phyloP scores from a whole-genome alignment of 208 protist genomes.

The Leishmania tropica region DNA sequence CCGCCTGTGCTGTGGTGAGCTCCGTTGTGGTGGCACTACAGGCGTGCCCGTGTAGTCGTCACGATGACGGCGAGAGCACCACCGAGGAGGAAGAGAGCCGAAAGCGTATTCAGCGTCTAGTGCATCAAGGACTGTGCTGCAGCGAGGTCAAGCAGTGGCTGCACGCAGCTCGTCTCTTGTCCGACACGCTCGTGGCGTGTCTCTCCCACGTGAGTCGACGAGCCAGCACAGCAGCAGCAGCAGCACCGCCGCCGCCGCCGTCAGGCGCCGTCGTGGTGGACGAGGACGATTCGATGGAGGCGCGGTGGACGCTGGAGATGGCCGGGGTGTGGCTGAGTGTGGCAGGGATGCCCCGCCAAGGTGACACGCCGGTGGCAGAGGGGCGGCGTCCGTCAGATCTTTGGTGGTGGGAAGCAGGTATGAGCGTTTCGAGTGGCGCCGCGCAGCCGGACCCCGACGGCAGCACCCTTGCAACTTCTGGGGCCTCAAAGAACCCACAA shows the following conservation, averaged over 20 bases:
- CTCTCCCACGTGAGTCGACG: background rate
- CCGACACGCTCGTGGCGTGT: background rate
- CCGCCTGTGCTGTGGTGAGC: background rate
- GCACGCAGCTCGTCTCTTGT: background rate
- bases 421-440: background rate
- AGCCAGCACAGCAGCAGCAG: background rate
- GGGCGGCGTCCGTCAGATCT: background rate
- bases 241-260: background rate
- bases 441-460: background rate
- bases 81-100: background rate
- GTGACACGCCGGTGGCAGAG: background rate
- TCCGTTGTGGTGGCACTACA: slow-evolving; percentile 2
- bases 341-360: background rate
- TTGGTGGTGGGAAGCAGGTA: background rate
- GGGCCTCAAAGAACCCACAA: background rate
- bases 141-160: slow-evolving; percentile 2
- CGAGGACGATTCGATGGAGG: slow-evolving; percentile 12
- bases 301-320: slow-evolving; percentile 18
- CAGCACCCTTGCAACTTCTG: background rate
- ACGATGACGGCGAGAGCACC: background rate
- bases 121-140: background rate
- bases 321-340: slow-evolving; percentile 5
- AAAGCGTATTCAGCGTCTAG: background rate
- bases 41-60: background rate
- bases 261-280: background rate